phyloP scores from a whole-genome alignment of 2,329 filamentous ascomycete species.

The Talaromyces sp. region DNA sequence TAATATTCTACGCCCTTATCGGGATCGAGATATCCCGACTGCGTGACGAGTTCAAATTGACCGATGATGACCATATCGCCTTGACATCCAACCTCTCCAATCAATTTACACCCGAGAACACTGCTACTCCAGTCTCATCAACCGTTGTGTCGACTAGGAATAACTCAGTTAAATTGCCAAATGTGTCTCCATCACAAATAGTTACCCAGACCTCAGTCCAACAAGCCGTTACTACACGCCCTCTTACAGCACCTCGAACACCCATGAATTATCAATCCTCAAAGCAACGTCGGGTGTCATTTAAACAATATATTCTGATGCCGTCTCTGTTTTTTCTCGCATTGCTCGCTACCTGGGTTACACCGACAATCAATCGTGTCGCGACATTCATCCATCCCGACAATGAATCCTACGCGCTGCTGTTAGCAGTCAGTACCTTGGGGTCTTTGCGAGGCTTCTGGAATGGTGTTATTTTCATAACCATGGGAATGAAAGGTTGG shows the following conservation, averaged over 20 bases:
- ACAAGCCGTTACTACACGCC: not conserved
- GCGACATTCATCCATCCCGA: constrained; percentile 33
- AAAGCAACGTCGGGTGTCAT: constrained; percentile 34
- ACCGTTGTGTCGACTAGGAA: constrained; percentile 9
- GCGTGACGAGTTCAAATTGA: constrained; percentile 34
- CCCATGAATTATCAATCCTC: constrained; percentile 9
- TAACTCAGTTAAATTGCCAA: not conserved
- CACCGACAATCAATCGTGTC: constrained; percentile 42
- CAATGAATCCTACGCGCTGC: constrained; percentile 32
- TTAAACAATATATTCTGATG: constrained; percentile 45
- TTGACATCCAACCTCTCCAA: constrained; percentile 24
- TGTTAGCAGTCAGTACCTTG: constrained; percentile 37
- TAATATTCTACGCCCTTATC: constrained; percentile 30
- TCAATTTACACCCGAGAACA: constrained; percentile 14
- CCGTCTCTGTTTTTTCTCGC: constrained; percentile 42
- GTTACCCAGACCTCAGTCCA: constrained; percentile 13
- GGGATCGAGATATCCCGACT: constrained; percentile 38
- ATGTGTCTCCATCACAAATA: constrained; percentile 8
- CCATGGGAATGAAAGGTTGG: constrained; percentile 40
- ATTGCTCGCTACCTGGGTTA: constrained; percentile 39
- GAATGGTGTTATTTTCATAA: constrained; percentile 44
- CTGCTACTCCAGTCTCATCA: constrained; percentile 11
- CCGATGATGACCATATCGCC: constrained; percentile 31
- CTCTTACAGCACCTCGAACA: not conserved
- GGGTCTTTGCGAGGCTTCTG: constrained; percentile 43